Percentiles rank a stretch among this genome's conserved stretches.
Evolutionary conservation across 1,284 basidiomycete species (phyloP).

Genomic region (Ustilago cynodontis): DNA sequence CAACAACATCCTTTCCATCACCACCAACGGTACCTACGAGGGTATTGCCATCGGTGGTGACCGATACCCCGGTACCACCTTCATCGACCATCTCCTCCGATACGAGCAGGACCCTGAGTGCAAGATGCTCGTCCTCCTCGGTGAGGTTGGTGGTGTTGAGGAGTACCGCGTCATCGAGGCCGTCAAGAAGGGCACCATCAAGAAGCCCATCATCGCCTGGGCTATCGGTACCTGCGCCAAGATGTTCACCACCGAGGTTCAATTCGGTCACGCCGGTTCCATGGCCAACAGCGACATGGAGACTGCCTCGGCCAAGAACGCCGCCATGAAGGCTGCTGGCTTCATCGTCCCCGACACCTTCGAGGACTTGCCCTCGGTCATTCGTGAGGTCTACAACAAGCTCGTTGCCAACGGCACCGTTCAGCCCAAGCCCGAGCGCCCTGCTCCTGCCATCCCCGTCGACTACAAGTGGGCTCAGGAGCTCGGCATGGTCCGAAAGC

Average conservation of each 20-base stretch:
- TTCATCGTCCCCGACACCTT: constrained; percentile 98
- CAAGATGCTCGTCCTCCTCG: constrained; percentile 98
- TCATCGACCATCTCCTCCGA: constrained; percentile 98
- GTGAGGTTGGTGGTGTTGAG: constrained; percentile 98
- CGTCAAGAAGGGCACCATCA: constrained; percentile 92
- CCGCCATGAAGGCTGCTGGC: constrained; percentile 91
- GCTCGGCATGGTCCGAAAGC: constrained; percentile 97
- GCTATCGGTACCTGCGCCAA: constrained; percentile 99
- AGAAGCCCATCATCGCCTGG: constrained; percentile 99
- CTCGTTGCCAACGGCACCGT: constrained; percentile 82
- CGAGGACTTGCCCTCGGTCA: constrained; percentile 88
- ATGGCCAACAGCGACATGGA: constrained; percentile 98
- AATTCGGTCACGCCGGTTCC: constrained; percentile 97
- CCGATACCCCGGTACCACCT: constrained; percentile 97
- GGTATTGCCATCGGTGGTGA: constrained; percentile 99
- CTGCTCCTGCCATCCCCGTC: constrained; percentile 96
- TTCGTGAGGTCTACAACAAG: constrained; percentile 86
- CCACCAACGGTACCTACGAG: constrained; percentile 99
- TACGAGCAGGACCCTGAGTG: constrained; percentile 97
- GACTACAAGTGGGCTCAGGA: constrained; percentile 99
- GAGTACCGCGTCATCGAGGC: constrained; percentile 99
- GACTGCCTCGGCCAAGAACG: constrained; percentile 98
- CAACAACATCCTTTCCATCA: constrained; percentile 98
- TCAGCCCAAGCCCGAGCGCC: constrained; percentile 81
- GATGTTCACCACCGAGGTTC: constrained; percentile 99